phyloP scores from a whole-genome alignment of 176 grass and related monocot species.

The Eragrostis curvula region DNA sequence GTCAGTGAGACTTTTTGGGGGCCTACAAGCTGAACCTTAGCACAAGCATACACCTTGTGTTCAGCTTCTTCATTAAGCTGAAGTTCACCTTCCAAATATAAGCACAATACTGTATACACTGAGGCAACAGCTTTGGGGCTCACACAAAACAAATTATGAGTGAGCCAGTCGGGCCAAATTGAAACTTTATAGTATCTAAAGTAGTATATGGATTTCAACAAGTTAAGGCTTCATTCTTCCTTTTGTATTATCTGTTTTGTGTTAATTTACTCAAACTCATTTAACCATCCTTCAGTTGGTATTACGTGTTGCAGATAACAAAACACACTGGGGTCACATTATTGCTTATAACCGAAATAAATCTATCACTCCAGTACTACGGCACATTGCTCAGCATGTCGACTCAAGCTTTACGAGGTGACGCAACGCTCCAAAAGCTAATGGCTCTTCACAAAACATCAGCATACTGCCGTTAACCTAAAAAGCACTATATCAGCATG shows the following conservation, averaged over 20 bases:
- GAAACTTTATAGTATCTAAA: background rate
- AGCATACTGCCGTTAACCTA: background rate
- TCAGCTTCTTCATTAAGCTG: slow-evolving; percentile 10
- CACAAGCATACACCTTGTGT: background rate
- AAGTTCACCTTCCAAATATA: slow-evolving; percentile 8
- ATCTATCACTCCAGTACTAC: background rate
- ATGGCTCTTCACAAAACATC: background rate
- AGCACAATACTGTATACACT: background rate
- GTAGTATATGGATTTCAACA: background rate
- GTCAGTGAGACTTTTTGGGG: background rate
- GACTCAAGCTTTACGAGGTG: background rate
- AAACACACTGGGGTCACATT: background rate
- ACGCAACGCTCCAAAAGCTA: background rate
- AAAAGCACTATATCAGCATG: background rate
- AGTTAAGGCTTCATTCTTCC: slow-evolving; percentile 8
- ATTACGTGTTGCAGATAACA: background rate
- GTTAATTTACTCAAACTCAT: background rate
- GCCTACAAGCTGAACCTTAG: slow-evolving; percentile 1
- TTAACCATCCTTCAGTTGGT: background rate
- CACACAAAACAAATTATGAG: background rate
- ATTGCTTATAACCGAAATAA: background rate
- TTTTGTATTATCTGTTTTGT: background rate
- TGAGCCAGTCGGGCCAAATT: background rate
- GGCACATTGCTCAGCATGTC: background rate
- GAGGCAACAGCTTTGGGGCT: background rate